These are phyloP conservation scores for Erysiphe pulchra DNA, from an alignment of 2,329 filamentous ascomycete species.

Conservation along the genomic window DNA sequence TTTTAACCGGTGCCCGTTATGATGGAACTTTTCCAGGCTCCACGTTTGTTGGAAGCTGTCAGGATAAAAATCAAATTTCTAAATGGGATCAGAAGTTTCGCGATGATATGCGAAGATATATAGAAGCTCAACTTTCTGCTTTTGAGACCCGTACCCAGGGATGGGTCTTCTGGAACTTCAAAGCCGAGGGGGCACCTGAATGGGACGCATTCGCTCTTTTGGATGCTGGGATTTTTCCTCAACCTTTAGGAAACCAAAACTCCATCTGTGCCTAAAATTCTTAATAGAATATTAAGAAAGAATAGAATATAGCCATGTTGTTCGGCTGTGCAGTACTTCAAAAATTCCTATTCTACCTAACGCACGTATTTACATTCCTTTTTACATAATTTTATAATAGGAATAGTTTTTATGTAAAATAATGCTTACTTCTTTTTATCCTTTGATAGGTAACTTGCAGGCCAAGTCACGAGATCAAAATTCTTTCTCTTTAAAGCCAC, in stretches of 20 bases:
- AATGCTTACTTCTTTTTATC: too few relatives aligned
- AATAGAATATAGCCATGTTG: too few relatives aligned
- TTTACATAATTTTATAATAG: too few relatives aligned
- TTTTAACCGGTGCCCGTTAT: slow-evolving; percentile 28
- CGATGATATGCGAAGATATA: slow-evolving; percentile 22
- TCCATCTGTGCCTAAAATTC: too few relatives aligned
- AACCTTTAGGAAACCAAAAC: slow-evolving; percentile 12
- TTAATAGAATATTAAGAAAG: too few relatives aligned
- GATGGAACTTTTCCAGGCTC: slow-evolving; percentile 26
- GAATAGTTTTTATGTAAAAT: too few relatives aligned
- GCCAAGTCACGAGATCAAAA: too few relatives aligned
- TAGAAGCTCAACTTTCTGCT: slow-evolving; percentile 26
- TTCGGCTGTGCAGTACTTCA: too few relatives aligned
- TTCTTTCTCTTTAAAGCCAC: too few relatives aligned
- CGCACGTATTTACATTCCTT: too few relatives aligned
- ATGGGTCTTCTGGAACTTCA: slow-evolving; percentile 34
- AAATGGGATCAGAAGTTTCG: slow-evolving; percentile 17
- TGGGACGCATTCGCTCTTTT: slow-evolving; percentile 26
- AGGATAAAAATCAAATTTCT: slow-evolving; percentile 23
- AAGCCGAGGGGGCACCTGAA: slow-evolving; percentile 25
- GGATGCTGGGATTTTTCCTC: slow-evolving; percentile 24
- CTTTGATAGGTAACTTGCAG: too few relatives aligned
- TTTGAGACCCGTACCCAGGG: slow-evolving; percentile 25
- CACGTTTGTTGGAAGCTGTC: slow-evolving; percentile 26
- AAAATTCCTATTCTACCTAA: too few relatives aligned